These are phyloP conservation scores for Pascua guehoae DNA, from an alignment of 1,284 basidiomycete genomes.

Conservation along the genomic window DNA sequence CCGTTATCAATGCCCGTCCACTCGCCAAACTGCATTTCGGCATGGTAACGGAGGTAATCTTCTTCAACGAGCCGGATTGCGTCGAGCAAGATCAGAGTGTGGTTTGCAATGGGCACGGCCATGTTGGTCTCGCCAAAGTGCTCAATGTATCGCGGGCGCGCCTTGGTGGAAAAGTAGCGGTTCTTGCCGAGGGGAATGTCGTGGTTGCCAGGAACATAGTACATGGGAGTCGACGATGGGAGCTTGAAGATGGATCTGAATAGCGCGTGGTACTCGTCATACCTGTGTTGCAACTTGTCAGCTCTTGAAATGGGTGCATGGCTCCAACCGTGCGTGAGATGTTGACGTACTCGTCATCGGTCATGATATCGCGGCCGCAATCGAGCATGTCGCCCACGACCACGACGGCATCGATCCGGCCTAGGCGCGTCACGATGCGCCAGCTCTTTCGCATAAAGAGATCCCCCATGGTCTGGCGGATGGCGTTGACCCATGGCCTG, in stretches of 20 bases:
- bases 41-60: conserved; percentile 64
- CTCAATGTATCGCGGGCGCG: conserved; percentile 61
- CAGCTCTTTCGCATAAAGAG: conserved; percentile 71
- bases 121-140: conserved; percentile 50
- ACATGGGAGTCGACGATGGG: conserved; percentile 48
- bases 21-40: conserved; percentile 53
- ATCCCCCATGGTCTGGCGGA: conserved; percentile 61
- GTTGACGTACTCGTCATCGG: conserved; percentile 61
- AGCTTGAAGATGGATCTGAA: conserved; percentile 64
- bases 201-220: conserved; percentile 80
- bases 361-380: conserved; percentile 61
- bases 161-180: conserved; percentile 56
- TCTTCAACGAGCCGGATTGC: conserved; percentile 71
- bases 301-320: not conserved
- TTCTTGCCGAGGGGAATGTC: conserved; percentile 66
- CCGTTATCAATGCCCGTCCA: conserved; percentile 62
- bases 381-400: conserved; percentile 78
- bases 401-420: conserved; percentile 67
- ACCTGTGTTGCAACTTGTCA: conserved; percentile 51
- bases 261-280: conserved; percentile 58
- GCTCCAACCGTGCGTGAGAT: no score
- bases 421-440: conserved; percentile 58
- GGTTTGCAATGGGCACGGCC: conserved; percentile 57
- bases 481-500: conserved; percentile 40
- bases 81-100: conserved; percentile 70